Evolutionary conservation across 805 yeast genomes (phyloP).

Genomic region (Myxozyma udenii): DNA sequence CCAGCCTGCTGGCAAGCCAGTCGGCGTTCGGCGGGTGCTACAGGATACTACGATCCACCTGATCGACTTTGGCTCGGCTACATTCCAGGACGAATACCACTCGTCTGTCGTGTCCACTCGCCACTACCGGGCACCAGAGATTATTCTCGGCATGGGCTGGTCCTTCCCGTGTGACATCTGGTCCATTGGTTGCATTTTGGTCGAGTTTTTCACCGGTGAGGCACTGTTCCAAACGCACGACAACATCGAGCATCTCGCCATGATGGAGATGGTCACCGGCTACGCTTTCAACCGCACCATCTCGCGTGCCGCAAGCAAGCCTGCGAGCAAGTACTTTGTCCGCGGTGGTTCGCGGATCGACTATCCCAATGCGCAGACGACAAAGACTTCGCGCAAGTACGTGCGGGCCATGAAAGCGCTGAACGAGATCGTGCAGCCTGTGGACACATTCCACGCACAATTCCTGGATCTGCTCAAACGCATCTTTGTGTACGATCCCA

Average conservation of each 20-base stretch:
- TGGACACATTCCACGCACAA: slow-evolving; percentile 23
- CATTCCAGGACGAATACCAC: slow-evolving; percentile 91
- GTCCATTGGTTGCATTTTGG: slow-evolving; percentile 92
- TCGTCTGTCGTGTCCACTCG: slow-evolving; percentile 88
- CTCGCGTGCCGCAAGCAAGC: slow-evolving; percentile 32
- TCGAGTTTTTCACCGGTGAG: slow-evolving; percentile 89
- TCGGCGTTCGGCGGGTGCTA: slow-evolving; percentile 46
- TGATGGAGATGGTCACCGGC: slow-evolving; percentile 82
- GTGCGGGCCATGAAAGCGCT: slow-evolving; percentile 42
- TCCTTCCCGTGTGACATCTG: slow-evolving; percentile 94
- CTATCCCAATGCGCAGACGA: slow-evolving; percentile 42
- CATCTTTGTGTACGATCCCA: slow-evolving; percentile 69
- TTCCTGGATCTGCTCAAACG: slow-evolving; percentile 66
- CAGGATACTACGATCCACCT: slow-evolving; percentile 78
- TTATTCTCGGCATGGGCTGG: slow-evolving; percentile 94
- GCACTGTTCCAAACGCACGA: slow-evolving; percentile 94
- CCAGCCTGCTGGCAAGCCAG: slow-evolving; percentile 10
- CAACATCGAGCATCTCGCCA: slow-evolving; percentile 87
- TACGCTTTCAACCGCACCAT: slow-evolving; percentile 39
- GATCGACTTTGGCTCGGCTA: slow-evolving; percentile 96
- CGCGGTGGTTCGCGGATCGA: slow-evolving; percentile 31
- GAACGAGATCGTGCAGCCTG: slow-evolving; percentile 31
- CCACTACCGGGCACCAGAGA: slow-evolving; percentile 96
- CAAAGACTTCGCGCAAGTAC: slow-evolving; percentile 37
- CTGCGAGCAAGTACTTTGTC: slow-evolving; percentile 34